These are phyloP conservation scores for Fragaria vesca DNA, from an alignment of 306 rosid species.

Conservation along the genomic window DNA sequence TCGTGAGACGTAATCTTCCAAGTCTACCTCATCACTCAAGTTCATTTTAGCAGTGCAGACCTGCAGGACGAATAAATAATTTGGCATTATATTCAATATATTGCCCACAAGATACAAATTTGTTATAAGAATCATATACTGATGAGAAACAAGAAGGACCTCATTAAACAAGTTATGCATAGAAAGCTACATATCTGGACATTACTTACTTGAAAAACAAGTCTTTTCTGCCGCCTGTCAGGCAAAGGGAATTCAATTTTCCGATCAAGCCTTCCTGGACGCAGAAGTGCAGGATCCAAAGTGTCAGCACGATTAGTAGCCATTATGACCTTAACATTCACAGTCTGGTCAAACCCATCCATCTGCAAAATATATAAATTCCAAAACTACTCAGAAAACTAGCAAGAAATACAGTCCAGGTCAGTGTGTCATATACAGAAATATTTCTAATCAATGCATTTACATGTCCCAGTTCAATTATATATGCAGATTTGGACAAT, in stretches of 20 bases:
- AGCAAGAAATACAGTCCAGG: not conserved
- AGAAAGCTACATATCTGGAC: not conserved
- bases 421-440: not conserved
- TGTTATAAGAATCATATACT: not conserved
- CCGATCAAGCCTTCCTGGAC: slow-evolving; percentile 98
- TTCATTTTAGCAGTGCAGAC: slow-evolving; percentile 99
- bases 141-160: not conserved
- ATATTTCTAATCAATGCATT: not conserved
- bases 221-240: slow-evolving; percentile 94
- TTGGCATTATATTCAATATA: not conserved
- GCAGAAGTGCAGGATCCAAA: slow-evolving; percentile 93
- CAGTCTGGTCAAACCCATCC: slow-evolving; percentile 99
- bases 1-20: slow-evolving; percentile 97
- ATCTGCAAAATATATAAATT: slow-evolving; percentile 49
- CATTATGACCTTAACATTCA: slow-evolving; percentile 98
- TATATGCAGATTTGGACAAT: not conserved
- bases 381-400: not conserved
- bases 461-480: not conserved
- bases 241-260: slow-evolving; percentile 98
- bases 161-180: not conserved
- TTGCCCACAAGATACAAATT: not conserved
- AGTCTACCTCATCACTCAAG: slow-evolving; percentile 90
- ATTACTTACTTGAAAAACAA: slow-evolving; percentile 87
- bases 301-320: slow-evolving; percentile 99
- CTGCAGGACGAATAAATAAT: slow-evolving; percentile 33